Conservation (phyloP, 2,329 filamentous ascomycete genomes). For the Ascosphaera apis region DNA sequence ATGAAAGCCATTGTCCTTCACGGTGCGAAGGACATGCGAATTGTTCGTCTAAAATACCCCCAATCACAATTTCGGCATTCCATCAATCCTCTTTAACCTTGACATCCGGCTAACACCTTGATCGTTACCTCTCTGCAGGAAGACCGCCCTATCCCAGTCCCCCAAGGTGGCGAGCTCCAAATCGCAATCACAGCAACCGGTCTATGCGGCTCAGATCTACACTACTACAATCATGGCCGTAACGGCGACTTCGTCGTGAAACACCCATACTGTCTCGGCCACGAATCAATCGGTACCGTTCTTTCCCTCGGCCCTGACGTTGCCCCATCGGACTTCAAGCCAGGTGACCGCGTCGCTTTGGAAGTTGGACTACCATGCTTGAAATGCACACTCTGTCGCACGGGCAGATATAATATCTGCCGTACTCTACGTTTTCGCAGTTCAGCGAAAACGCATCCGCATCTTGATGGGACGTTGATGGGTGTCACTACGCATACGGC, state of each 20-base stretch:
- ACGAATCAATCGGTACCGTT: slow-evolving; percentile 58
- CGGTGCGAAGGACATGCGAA: slow-evolving; percentile 34
- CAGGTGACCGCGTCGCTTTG: slow-evolving; percentile 70
- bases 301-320: slow-evolving; percentile 45
- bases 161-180: slow-evolving; percentile 34
- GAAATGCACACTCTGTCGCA: slow-evolving; percentile 29
- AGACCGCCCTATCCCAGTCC: slow-evolving; percentile 24
- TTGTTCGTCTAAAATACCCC: slow-evolving; percentile 21
- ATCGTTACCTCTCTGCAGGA: slow-evolving; percentile 22
- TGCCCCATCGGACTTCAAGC: slow-evolving; percentile 28
- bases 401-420: slow-evolving; percentile 40
- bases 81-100: background rate
- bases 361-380: slow-evolving; percentile 80
- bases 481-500: slow-evolving; percentile 38
- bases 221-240: slow-evolving; percentile 73
- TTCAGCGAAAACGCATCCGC: slow-evolving; percentile 36
- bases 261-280: slow-evolving; percentile 59
- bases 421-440: slow-evolving; percentile 33
- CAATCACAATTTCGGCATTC: slow-evolving; percentile 1
- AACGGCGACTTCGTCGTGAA: slow-evolving; percentile 71
- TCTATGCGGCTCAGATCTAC: slow-evolving; percentile 48
- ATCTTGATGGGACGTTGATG: slow-evolving; percentile 41
- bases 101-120: background rate
- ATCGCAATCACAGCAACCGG: slow-evolving; percentile 41
- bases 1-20: slow-evolving; percentile 29